Percentiles rank a stretch among this genome's conserved stretches.
These are phyloP conservation scores for Hypocrella siamensis DNA, from an alignment of 2,329 filamentous ascomycete species.

Conservation along the genomic window DNA sequence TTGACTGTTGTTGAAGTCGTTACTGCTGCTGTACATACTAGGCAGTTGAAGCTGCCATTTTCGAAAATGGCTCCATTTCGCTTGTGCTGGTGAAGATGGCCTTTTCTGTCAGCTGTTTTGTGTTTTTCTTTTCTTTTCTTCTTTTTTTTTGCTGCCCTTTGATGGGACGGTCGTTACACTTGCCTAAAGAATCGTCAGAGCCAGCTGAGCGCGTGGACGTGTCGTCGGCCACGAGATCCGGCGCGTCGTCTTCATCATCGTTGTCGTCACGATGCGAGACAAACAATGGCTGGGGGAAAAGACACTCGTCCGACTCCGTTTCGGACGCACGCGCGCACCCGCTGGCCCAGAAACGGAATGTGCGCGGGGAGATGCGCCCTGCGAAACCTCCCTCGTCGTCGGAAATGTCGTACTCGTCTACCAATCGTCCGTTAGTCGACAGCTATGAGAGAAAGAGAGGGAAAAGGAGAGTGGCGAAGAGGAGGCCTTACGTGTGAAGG, in stretches of 20 bases:
- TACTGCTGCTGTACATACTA: too few relatives aligned
- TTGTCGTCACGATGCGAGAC: too few relatives aligned
- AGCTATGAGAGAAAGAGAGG: too few relatives aligned
- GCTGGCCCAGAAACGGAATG: slow-evolving; percentile 21
- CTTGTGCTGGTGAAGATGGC: slow-evolving; percentile 6
- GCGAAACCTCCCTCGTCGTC: slow-evolving; percentile 24
- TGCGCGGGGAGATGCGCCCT: slow-evolving; percentile 23
- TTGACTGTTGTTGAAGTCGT: too few relatives aligned
- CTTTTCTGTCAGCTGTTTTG: not conserved
- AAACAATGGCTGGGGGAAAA: too few relatives aligned
- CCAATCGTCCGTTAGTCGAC: too few relatives aligned
- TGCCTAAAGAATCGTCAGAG: too few relatives aligned
- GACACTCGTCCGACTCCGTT: not conserved
- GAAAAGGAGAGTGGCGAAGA: too few relatives aligned
- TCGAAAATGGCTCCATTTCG: not conserved
- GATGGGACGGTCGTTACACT: too few relatives aligned
- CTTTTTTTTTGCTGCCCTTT: not conserved
- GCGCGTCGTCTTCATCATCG: not conserved
- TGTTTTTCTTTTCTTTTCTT: not conserved
- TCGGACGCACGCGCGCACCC: slow-evolving; percentile 7
- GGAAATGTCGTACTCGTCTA: slow-evolving; percentile 14
- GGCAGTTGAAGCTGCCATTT: too few relatives aligned
- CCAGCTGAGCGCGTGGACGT: not conserved
- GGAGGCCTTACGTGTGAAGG: too few relatives aligned
- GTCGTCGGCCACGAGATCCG: not conserved